Percentiles rank a stretch among this genome's conserved stretches.
Evolutionary conservation across 1,139 yeast species (phyloP).

Genomic region (Magnusiomyces paraingens): DNA sequence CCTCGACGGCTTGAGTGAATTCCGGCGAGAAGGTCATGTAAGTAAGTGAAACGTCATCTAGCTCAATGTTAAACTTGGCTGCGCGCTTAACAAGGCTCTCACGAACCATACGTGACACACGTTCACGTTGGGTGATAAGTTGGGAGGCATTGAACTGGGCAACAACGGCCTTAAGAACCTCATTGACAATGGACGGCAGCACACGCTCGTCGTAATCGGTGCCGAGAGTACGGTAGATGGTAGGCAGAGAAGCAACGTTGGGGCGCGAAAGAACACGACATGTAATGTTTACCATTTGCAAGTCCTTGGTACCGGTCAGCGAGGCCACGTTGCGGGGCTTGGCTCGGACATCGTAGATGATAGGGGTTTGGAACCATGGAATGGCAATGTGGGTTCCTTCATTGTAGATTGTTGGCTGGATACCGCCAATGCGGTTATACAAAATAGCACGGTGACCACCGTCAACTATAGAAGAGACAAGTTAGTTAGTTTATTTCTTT

Average conservation of each 20-base stretch:
- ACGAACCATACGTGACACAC: slow-evolving; percentile 83
- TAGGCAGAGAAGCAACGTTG: slow-evolving; percentile 67
- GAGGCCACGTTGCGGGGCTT: slow-evolving; percentile 97
- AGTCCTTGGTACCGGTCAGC: slow-evolving; percentile 94
- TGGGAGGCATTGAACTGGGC: slow-evolving; percentile 99
- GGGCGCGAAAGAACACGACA: slow-evolving; percentile 96
- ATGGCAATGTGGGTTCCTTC: slow-evolving; percentile 95
- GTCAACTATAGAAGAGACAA: slow-evolving; percentile 47
- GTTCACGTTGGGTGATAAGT: slow-evolving; percentile 95
- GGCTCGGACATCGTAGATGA: slow-evolving; percentile 91
- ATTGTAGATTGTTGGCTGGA: slow-evolving; percentile 72
- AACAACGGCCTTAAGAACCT: slow-evolving; percentile 91
- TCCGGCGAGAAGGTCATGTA: slow-evolving; percentile 97
- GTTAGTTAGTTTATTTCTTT: background rate
- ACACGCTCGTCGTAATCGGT: slow-evolving; percentile 93
- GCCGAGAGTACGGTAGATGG: slow-evolving; percentile 86
- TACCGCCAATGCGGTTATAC: slow-evolving; percentile 83
- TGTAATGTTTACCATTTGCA: slow-evolving; percentile 98
- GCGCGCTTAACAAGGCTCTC: slow-evolving; percentile 92
- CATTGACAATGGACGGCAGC: slow-evolving; percentile 93
- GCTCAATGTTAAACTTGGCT: slow-evolving; percentile 70
- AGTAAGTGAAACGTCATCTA: slow-evolving; percentile 95
- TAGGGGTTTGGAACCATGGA: slow-evolving; percentile 94
- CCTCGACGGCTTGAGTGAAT: slow-evolving; percentile 95
- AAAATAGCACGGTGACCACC: slow-evolving; percentile 99